A percentile compares a stretch with the other conserved stretches of the same genome.
These are phyloP conservation scores for Medicago lupulina DNA, from an alignment of 306 rosid species.

Conservation along the genomic window DNA sequence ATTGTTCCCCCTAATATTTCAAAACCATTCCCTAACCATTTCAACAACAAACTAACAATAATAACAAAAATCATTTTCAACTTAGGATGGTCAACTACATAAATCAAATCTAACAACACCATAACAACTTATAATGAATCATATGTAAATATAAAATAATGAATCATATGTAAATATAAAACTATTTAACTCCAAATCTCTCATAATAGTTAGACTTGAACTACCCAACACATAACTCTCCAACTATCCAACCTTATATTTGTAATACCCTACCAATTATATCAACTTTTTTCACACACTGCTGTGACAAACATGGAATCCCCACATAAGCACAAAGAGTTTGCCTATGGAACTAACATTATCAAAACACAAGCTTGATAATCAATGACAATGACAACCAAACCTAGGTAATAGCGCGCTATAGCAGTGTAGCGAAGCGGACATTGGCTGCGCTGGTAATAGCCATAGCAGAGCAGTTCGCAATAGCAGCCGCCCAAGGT, in stretches of 20 bases:
- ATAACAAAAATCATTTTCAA: background rate
- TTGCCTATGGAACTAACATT: background rate
- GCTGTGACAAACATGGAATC: background rate
- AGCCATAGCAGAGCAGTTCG: too few species aligned
- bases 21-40: background rate
- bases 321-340: slow-evolving; percentile 24
- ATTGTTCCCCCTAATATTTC: slow-evolving; percentile 1
- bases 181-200: background rate
- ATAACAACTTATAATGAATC: background rate
- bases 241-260: background rate
- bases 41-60: background rate
- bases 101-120: background rate
- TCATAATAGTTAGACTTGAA: background rate
- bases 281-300: background rate
- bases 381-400: background rate
- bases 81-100: background rate
- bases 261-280: slow-evolving; percentile 7
- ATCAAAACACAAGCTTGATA: slow-evolving; percentile 1
- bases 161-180: background rate
- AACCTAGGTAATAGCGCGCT: background rate
- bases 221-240: background rate
- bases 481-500: too few species aligned
- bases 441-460: too few species aligned
- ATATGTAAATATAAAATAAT: background rate
- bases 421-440: too few species aligned